Evolutionary conservation across 23 red algal species (phyloP).

Genomic region (Gracilaria domingensis): DNA sequence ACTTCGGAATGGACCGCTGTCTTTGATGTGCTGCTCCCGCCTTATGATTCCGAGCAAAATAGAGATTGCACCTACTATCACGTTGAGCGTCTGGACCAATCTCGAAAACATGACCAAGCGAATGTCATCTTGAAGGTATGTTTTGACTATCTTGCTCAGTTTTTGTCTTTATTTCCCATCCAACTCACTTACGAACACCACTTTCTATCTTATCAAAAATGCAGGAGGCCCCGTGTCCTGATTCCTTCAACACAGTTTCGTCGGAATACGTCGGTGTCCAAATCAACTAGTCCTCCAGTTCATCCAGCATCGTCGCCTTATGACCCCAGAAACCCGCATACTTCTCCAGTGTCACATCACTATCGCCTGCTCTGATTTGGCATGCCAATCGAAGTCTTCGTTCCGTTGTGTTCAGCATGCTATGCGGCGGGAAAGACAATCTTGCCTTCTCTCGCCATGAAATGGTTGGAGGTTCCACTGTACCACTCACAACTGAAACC

Average conservation of each 20-base stretch:
- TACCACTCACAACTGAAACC: neutral
- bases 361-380: constrained; percentile 40
- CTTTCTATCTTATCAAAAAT: neutral
- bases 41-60: constrained; percentile 23
- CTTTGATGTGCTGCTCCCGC: constrained; percentile 67
- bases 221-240: constrained; percentile 29
- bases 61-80: constrained; percentile 52
- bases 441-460: constrained; percentile 41
- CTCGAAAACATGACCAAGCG: neutral
- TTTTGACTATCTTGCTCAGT: neutral
- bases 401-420: constrained; percentile 11
- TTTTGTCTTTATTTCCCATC: neutral
- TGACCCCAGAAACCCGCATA: constrained; percentile 73
- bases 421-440: constrained; percentile 53
- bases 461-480: neutral
- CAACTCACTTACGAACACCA: neutral
- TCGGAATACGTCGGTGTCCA: neutral
- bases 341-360: constrained; percentile 48
- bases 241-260: constrained; percentile 7
- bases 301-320: neutral
- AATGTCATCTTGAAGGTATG: constrained; percentile 45
- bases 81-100: neutral
- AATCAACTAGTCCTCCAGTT: constrained; percentile 21
- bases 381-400: constrained; percentile 46
- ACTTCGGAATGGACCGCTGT: constrained; percentile 66